These are phyloP conservation scores for Selaginella moellendorffii DNA, from an alignment of 75 land plant genomes.

Conservation along the genomic window DNA sequence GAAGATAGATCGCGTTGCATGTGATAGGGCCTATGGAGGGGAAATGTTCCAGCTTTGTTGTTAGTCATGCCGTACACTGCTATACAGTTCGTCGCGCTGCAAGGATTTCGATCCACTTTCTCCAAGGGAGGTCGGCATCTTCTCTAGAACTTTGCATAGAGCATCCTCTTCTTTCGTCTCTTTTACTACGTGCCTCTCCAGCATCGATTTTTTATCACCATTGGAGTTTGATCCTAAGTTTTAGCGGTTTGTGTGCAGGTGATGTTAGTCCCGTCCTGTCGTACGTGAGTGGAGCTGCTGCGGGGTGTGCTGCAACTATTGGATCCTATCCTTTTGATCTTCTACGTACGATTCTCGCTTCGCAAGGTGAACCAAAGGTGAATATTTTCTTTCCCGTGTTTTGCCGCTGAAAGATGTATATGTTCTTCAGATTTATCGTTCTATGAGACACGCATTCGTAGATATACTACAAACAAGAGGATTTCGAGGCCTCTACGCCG, in stretches of 20 bases:
- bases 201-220: too few species aligned
- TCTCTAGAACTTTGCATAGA: neutral
- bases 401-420: too few species aligned
- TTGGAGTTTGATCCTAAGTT: too few species aligned
- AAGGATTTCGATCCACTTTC: slow-evolving; percentile 75
- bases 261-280: slow-evolving; percentile 54
- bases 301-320: slow-evolving; percentile 86
- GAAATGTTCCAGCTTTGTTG: slow-evolving; percentile 92
- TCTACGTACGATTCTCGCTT: slow-evolving; percentile 77
- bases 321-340: slow-evolving; percentile 99
- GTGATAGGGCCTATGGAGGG: slow-evolving; percentile 87
- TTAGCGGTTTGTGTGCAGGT: slow-evolving; percentile 27
- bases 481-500: slow-evolving; percentile 69
- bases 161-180: neutral
- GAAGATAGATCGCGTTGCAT: neutral
- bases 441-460: slow-evolving; percentile 61
- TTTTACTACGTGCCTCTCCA: too few species aligned
- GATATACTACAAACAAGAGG: slow-evolving; percentile 50
- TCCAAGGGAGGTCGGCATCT: slow-evolving; percentile 56
- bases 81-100: slow-evolving; percentile 78
- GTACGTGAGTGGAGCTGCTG: slow-evolving; percentile 80
- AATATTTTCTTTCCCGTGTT: too few species aligned
- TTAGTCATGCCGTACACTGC: slow-evolving; percentile 99
- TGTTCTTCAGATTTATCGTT: slow-evolving; percentile 76
- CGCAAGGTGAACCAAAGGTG: slow-evolving; percentile 98